Base-by-base conservation (phyloP, 192 early-diverging fungal species). In the Entomortierella chlamydospora region DNA sequence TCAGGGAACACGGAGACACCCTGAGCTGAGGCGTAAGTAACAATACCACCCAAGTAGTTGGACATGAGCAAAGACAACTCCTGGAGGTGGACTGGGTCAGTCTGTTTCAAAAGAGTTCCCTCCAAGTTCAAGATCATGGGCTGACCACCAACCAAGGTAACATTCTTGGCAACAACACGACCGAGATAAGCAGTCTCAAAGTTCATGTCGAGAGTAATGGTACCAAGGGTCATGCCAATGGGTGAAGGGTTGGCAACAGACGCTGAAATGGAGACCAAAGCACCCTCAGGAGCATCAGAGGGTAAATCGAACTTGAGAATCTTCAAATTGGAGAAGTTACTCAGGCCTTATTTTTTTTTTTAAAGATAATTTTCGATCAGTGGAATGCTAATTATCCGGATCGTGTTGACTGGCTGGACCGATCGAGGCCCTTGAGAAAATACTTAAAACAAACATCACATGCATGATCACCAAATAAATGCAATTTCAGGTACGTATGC, bases 1-100 rank as follows among this genome's bases (percentile, higher is more conserved):
- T 77, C 73, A 5, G 73, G 73, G 54, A 77, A 57, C 26, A 77
- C 73, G 15, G 73, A 77, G 28, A 77, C 65, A 58, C 73, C 73
- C 22, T 68, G 28, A 18, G 73, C 73, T 2, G 60, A 50, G 43
- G 73, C 64, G 3, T 22, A 22, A 0, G 73, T 77, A 34, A 63
- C 59, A 42, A 77, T 52, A 3, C 73, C 60, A 30, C 33, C 60
- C n/a, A 77, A 56, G 28, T 77, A 77, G 33, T 77, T 77, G 34
- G 73, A 77, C 54, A 77, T 68, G 52, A 77, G 65, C 33, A 77
- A 50, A 3, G 73, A 77, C 30, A 77, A 42, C 43, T 77, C 73
- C 28, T 57, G 42, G 23, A 77, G 73, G 30, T 68, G 59, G 2
- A 68, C 60, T 4, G 65, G 73, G 6, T 68, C 66, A 3, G 65